Evolutionary conservation across 2,329 filamentous ascomycete species (phyloP).

Genomic region (Hortaea werneckii): DNA sequence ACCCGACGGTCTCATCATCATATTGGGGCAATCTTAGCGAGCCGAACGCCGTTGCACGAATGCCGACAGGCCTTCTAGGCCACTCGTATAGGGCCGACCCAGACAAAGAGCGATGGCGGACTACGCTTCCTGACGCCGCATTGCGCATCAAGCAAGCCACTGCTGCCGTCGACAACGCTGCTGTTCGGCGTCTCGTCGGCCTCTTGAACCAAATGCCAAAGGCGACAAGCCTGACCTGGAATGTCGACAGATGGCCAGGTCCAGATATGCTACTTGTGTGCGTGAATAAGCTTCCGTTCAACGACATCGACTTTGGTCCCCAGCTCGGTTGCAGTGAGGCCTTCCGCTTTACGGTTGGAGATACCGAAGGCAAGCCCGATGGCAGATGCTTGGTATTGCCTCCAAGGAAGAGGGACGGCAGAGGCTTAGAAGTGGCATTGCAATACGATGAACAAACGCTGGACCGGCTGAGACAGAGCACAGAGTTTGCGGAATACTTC

Average conservation of each 20-base stretch:
- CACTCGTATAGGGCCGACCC: not conserved
- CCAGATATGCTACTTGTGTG: conserved; percentile 7
- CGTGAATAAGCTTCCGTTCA: conserved; percentile 1
- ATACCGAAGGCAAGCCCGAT: conserved; percentile 4
- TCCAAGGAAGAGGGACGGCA: not conserved
- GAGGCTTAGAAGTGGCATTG: conserved; percentile 4
- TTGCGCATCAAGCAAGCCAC: conserved; percentile 4
- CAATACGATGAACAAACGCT: conserved; percentile 5
- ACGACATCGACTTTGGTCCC: conserved; percentile 3
- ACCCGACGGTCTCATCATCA: not conserved
- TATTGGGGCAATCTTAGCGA: conserved; percentile 8
- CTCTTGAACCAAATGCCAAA: conserved; percentile 6
- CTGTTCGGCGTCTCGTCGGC: conserved; percentile 6
- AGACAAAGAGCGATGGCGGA: not conserved
- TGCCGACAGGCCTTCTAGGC: conserved; percentile 3
- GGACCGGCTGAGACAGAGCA: not conserved
- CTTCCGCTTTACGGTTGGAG: conserved; percentile 1
- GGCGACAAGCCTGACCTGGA: conserved; percentile 5
- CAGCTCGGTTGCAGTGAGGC: conserved; percentile 3
- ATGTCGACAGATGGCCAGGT: conserved; percentile 7
- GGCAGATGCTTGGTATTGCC: conserved; percentile 4
- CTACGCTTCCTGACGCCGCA: not conserved
- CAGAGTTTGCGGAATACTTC: conserved; percentile 3
- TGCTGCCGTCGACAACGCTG: conserved; percentile 3
- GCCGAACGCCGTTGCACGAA: conserved; percentile 7